A percentile compares a stretch with the other conserved stretches of the same genome.
phyloP scores from a whole-genome alignment of 139 green algal species.

The Monoraphidium neglectum region DNA sequence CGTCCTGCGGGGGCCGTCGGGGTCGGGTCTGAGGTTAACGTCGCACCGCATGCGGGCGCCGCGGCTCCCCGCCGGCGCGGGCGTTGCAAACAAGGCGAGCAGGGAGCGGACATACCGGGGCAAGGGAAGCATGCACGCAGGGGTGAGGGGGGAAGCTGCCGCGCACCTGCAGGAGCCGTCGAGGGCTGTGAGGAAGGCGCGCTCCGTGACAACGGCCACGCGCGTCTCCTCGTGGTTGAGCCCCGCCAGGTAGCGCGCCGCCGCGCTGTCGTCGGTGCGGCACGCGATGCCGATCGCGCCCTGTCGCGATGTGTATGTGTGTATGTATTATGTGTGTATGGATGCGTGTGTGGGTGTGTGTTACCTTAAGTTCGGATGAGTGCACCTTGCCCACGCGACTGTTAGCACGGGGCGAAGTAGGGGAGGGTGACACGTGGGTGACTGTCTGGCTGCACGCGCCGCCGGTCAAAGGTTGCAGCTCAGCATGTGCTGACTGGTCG shows the following conservation, averaged over 20 bases:
- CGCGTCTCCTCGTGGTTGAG: slow-evolving; percentile 99
- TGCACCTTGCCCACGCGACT: too few species aligned
- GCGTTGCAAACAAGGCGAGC: not conserved
- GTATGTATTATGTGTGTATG: too few species aligned
- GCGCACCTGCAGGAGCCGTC: slow-evolving; percentile 91
- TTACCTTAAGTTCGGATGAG: too few species aligned
- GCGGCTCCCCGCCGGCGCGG: not conserved
- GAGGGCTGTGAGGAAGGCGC: slow-evolving; percentile 93
- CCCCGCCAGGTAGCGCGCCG: slow-evolving; percentile 68
- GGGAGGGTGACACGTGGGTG: too few species aligned
- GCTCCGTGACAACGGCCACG: slow-evolving; percentile 93
- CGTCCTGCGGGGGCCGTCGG: slow-evolving; percentile 96
- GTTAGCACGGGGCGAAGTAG: too few species aligned
- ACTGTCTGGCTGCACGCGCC: too few species aligned
- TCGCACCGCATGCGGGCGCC: not conserved
- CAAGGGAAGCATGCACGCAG: not conserved
- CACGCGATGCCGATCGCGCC: slow-evolving; percentile 99
- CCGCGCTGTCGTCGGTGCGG: slow-evolving; percentile 78
- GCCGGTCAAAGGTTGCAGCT: too few species aligned
- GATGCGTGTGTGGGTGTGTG: too few species aligned
- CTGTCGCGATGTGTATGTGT: too few species aligned
- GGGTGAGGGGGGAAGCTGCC: not conserved
- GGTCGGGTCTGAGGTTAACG: not conserved
- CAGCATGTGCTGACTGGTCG: too few species aligned
- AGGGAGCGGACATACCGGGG: not conserved